Evolutionary conservation across 179 eudicot genomes (phyloP), one percentile per base, ranked within the genome.

Genomic region (Spergularia azorica): DNA sequence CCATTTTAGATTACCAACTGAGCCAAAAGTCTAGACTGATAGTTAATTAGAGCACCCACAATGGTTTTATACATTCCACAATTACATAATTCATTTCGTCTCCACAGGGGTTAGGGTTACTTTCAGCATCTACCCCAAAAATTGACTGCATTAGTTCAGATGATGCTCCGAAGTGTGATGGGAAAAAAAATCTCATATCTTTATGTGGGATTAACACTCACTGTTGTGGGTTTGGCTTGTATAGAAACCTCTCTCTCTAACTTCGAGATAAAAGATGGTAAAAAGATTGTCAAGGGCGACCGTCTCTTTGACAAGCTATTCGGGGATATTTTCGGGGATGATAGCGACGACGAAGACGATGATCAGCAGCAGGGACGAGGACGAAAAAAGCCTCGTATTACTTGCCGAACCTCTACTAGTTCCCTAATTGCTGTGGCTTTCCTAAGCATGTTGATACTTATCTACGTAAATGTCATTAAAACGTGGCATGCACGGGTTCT

Each of bases 41-140:
- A 26, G 26, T 26, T 26, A 26, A 1, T 26, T 26, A 26, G 26
- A 26, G 26, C 26, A 26, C 26, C 26, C 26, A 26, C 26, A 26
- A 26, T 26, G 26, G 1, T 26, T 26, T 26, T 26, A 26, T 26
- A 26, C 26, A 26, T 26, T 26, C 26, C 26, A 26, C 1, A 26
- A 26, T 26, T 26, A 26, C 1, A 26, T 26, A 26, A 26, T 26
- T 26, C 6, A 58, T 14, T 17, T 14, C 6, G 7, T 62, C 39
- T 58, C 2, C 4, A n/a, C 26, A 68, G 72, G 72, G 72, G 0
- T 6, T 68, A 51, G 72, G 56, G 4, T 46, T 48, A 15, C 72
- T 68, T n/a, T 68, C 72, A 8, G 72, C 56, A 4, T 50, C 72
- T 8, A 68, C 72, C 0, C 72, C 72, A 50, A 14, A 38, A 68